phyloP scores from a whole-genome alignment of 2,329 filamentous ascomycete species.

The Exserohilum rostratum region DNA sequence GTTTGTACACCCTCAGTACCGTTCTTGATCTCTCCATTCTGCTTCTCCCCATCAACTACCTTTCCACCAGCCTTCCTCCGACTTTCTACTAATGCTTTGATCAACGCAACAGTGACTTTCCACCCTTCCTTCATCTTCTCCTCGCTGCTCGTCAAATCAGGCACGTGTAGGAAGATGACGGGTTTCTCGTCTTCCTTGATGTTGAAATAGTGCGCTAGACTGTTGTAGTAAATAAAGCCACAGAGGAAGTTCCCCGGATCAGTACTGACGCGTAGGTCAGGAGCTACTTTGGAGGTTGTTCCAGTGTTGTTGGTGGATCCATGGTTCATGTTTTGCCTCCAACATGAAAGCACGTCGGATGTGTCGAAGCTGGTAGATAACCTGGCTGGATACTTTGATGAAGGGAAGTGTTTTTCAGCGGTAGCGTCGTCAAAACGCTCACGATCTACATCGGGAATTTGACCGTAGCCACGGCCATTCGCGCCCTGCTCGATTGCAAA shows the following conservation, averaged over 20 bases:
- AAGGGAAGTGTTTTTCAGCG: constrained; percentile 26
- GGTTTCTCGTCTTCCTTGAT: constrained; percentile 31
- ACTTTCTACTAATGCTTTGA: constrained; percentile 45
- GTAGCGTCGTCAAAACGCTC: constrained; percentile 28
- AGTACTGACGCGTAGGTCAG: constrained; percentile 37
- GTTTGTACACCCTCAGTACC: neutral
- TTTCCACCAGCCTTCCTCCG: constrained; percentile 23
- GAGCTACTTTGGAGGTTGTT: neutral
- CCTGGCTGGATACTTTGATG: constrained; percentile 23
- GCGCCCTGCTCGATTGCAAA: constrained; percentile 46
- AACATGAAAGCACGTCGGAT: constrained; percentile 39
- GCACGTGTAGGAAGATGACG: constrained; percentile 46
- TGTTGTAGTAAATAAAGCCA: constrained; percentile 47
- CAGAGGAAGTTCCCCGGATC: constrained; percentile 48
- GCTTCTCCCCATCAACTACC: constrained; percentile 8
- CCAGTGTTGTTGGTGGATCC: neutral
- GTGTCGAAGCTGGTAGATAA: constrained; percentile 42
- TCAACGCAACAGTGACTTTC: constrained; percentile 40
- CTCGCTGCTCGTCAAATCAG: constrained; percentile 38
- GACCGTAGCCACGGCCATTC: constrained; percentile 36
- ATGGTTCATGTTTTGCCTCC: constrained; percentile 28
- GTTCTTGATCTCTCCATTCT: neutral
- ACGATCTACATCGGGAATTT: constrained; percentile 44
- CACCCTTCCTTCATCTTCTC: constrained; percentile 34
- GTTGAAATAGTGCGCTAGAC: constrained; percentile 37